Evolutionary conservation across 208 protist species (phyloP).

Genomic region (Wallacemonas rigidus): DNA sequence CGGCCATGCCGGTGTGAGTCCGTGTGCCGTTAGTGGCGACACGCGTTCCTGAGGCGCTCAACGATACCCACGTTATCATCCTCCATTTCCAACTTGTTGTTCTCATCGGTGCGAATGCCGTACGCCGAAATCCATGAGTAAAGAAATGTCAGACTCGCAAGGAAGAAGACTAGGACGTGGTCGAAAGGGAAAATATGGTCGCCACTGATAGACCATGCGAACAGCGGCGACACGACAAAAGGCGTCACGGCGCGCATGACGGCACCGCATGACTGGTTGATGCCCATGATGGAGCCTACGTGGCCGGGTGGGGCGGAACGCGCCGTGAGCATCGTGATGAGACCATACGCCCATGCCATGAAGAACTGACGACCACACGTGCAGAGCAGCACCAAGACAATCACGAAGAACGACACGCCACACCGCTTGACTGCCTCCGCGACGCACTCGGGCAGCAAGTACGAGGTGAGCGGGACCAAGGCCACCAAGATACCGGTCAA

Average conservation of each 20-base stretch:
- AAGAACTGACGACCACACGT: slow-evolving; percentile 42
- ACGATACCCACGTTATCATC: slow-evolving; percentile 7
- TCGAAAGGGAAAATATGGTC: slow-evolving; percentile 52
- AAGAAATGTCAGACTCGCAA: slow-evolving; percentile 24
- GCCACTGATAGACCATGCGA: slow-evolving; percentile 57
- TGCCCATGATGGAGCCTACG: slow-evolving; percentile 60
- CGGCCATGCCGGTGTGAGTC: too few relatives aligned
- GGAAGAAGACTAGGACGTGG: slow-evolving; percentile 53
- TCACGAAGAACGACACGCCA: slow-evolving; percentile 4
- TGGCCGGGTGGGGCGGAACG: slow-evolving; percentile 47
- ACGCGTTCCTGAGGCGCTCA: slow-evolving; percentile 6
- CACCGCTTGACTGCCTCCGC: background rate
- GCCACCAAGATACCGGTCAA: slow-evolving; percentile 15
- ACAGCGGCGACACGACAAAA: slow-evolving; percentile 50
- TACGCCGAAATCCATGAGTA: slow-evolving; percentile 20
- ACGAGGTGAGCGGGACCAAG: slow-evolving; percentile 29
- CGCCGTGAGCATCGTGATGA: slow-evolving; percentile 59
- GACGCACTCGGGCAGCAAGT: slow-evolving; percentile 9
- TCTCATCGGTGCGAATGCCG: slow-evolving; percentile 26
- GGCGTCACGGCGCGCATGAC: slow-evolving; percentile 41
- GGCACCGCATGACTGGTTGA: slow-evolving; percentile 56
- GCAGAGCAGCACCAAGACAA: slow-evolving; percentile 34
- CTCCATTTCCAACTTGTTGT: slow-evolving; percentile 28
- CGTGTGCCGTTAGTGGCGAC: background rate
- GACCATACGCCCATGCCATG: slow-evolving; percentile 51